Conservation (phyloP, 768 basidiomycete genomes). For the Omphalotus guepiniiformis region DNA sequence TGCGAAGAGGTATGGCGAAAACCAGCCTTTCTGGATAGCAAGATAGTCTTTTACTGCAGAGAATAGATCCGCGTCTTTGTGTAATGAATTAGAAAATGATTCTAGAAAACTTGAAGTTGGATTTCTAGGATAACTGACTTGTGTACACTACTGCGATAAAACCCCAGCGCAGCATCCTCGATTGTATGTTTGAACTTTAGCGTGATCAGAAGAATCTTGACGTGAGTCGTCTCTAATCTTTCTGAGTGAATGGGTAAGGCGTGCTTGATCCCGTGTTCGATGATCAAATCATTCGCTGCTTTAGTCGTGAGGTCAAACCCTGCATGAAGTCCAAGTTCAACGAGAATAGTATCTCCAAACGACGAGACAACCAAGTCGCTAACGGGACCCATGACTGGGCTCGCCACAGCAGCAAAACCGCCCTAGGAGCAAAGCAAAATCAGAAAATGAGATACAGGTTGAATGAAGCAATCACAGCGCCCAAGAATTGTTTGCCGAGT, state of each 20-base stretch:
- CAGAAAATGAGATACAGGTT: background rate
- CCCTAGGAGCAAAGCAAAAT: slow-evolving; percentile 23
- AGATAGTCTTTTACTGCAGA: slow-evolving; percentile 59
- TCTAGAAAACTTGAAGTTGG: too few species aligned
- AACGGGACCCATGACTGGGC: slow-evolving; percentile 51
- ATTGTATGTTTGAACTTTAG: slow-evolving; percentile 53
- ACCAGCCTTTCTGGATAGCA: slow-evolving; percentile 64
- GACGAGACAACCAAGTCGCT: slow-evolving; percentile 46
- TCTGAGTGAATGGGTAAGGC: slow-evolving; percentile 49
- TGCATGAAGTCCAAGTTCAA: slow-evolving; percentile 50
- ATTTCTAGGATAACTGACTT: slow-evolving; percentile 31
- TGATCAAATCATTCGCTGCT: slow-evolving; percentile 48
- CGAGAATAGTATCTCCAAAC: slow-evolving; percentile 54
- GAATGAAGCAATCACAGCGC: background rate
- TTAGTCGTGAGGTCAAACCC: slow-evolving; percentile 49
- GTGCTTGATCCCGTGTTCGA: slow-evolving; percentile 43
- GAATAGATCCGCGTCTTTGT: slow-evolving; percentile 54
- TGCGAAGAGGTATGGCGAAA: slow-evolving; percentile 62
- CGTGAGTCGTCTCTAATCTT: slow-evolving; percentile 50
- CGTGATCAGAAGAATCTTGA: slow-evolving; percentile 56
- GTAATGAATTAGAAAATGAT: slow-evolving; percentile 2
- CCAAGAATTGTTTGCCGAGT: background rate
- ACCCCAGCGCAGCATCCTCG: slow-evolving; percentile 56
- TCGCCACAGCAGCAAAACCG: slow-evolving; percentile 40
- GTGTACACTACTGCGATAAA: slow-evolving; percentile 58